Base-by-base conservation (phyloP, 805 yeast species). In the Kodamaea leandrae region DNA sequence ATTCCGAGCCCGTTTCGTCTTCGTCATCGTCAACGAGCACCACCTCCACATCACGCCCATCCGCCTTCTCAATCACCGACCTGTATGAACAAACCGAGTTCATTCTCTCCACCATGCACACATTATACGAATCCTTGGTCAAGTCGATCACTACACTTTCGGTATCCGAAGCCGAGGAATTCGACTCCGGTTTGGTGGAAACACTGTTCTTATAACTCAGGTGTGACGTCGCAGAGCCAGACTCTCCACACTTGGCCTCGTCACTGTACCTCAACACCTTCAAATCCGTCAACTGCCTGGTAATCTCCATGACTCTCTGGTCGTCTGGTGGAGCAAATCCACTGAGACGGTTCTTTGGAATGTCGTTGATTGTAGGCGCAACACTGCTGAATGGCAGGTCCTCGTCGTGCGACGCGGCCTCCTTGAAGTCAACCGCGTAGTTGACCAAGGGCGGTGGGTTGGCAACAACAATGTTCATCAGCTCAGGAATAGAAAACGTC, bases 341-440 rank as follows among this genome's bases (percentile, higher is more conserved):
- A 14, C 39, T 36, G 15, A 40, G 26, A n/a, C 33, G 32, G 26
- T 37, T 39, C 28, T 36, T 33, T 33, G 37, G 28, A 14, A 48
- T 44, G 18, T 49, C 53, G 15, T 43, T 23, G 27, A 44, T 34
- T 1, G 51, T 42, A 2, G 49, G 49, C 9, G 41, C 37, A 10
- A 14, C 34, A 8, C 37, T 37, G 15, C 19, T 21, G 32, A 42
- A 47, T 1, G 40, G 14, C 9, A 41, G 19, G 4, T 38, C 37
- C 43, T 41, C 37, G 28, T 45, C 43, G 8, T 27, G 33, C 16
- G 26, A 10, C 18, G n/a, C 17, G n/a, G 57, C 54, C 18, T 61
- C 70, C 36, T 61, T 64, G 54, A 70, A 70, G 44, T 70, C 75
- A 17, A 70, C 67, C 1, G 59, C 65, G 50, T 70, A 70, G 14